A percentile compares a stretch with the other conserved stretches of the same genome.
Conservation (phyloP, 768 basidiomycete species). For the Mrakia frigida region DNA sequence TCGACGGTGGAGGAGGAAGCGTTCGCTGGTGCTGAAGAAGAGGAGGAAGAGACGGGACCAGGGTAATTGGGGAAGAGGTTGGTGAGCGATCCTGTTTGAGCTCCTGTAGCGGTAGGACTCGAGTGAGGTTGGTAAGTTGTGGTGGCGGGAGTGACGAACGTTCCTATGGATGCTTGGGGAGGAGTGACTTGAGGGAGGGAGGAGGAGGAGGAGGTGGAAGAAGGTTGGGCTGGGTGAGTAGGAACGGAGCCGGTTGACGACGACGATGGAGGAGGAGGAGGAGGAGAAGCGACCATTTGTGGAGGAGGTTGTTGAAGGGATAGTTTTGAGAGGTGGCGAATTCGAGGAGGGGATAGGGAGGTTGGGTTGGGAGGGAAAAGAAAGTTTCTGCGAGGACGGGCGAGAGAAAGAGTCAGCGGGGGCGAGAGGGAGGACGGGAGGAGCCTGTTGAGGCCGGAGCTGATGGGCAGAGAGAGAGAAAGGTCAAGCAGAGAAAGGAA, state of each 20-base stretch:
- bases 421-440: neutral
- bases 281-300: neutral
- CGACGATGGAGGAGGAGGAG: no score
- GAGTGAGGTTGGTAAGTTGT: neutral
- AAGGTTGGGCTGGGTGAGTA: neutral
- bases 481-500: neutral
- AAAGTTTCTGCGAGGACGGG: neutral
- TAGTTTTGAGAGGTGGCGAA: neutral
- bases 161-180: neutral
- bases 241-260: neutral
- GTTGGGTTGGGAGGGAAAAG: neutral
- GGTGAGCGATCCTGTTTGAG: neutral
- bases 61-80: constrained; percentile 4
- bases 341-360: neutral
- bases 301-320: neutral
- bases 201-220: neutral
- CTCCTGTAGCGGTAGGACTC: neutral
- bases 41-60: neutral
- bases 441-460: neutral
- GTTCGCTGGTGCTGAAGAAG: neutral
- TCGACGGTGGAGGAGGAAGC: neutral
- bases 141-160: constrained; percentile 3
- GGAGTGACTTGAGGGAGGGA: neutral
- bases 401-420: neutral
- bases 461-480: neutral